Base-by-base conservation (phyloP, 2,329 filamentous ascomycete species). In the Colletotrichum endophyticum region DNA sequence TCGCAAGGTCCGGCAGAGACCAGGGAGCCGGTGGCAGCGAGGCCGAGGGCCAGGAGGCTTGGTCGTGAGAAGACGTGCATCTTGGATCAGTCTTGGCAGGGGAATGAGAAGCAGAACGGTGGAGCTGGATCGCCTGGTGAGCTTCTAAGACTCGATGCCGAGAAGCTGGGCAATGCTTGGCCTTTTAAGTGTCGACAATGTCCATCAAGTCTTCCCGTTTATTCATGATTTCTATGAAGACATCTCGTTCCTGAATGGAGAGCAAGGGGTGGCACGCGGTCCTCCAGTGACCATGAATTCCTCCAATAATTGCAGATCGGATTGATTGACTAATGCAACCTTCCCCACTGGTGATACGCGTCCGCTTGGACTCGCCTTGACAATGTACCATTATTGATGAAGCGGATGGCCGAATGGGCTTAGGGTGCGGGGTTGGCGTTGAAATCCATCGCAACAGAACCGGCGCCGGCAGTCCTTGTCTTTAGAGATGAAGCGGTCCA, bases 1-100 rank as follows among this genome's bases (percentile, higher is more conserved):
- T 94, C 92, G 79, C 91, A 94, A 11, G 92, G 91, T 15, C 87
- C 91, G 53, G 91, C 90, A 22, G 84, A 80, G 56, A 86, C 89
- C 34, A 91, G 80, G 9, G 86, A 83, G 71, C 81, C 78, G 4
- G 83, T 80, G 74, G 82, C 84, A 69, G 82, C 77, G 22, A 88
- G 80, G 27, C 82, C 81, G 25, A 87, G 66, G 69, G 83, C 81
- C 13, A 73, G 32, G 25, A 49, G 27, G 34, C 49, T 56, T 66
- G 49, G 53, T 36, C 32, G 69, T 11, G 73, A 75, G 61, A 66
- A 72, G 44, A 53, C 44, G 44, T 22, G 44, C 69, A 68, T 69
- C 28, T 25, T n/a, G 16, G 12, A 15, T 59, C 22, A 53, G 44
- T 6, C 16, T 30, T 57, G 32, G n/a, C 16, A 12, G n/a, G 28